A percentile compares a stretch with the other conserved stretches of the same genome.
Conservation (phyloP, 768 basidiomycete species). For the Mycena filopes region DNA sequence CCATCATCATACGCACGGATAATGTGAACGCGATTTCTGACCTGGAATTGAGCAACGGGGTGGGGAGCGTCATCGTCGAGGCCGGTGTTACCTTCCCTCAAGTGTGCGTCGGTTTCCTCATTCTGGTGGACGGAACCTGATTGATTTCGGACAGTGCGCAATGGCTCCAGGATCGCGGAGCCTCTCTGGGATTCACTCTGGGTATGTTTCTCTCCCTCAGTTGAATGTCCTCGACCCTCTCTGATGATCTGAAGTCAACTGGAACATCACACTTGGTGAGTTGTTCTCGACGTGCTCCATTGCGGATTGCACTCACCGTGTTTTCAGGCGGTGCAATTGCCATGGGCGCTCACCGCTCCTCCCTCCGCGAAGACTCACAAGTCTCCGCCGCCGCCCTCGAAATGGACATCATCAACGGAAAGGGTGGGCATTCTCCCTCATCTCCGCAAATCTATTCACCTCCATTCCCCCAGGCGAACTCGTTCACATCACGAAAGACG, state of each 20-base stretch:
- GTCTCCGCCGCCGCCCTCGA: constrained; percentile 47
- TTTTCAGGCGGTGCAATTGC: constrained; percentile 48
- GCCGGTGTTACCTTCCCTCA: constrained; percentile 50
- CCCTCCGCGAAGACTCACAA: constrained; percentile 50
- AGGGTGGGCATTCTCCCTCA: no score
- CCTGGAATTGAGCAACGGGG: constrained; percentile 39
- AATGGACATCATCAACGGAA: constrained; percentile 50
- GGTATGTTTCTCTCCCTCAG: no score
- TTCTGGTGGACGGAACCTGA: not conserved
- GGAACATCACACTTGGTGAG: constrained; percentile 51
- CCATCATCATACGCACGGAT: constrained; percentile 49
- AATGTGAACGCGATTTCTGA: constrained; percentile 46
- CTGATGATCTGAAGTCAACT: constrained; percentile 41
- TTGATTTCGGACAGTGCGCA: constrained; percentile 40
- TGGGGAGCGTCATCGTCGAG: constrained; percentile 48
- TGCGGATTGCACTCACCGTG: not conserved
- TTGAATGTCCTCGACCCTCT: no score
- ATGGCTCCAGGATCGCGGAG: constrained; percentile 48
- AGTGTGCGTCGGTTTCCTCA: constrained; percentile 36
- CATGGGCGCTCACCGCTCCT: constrained; percentile 53
- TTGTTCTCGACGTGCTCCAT: not conserved
- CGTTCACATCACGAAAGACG: constrained; percentile 45
- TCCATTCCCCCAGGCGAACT: no score
- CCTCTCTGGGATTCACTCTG: constrained; percentile 47
- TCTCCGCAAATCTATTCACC: no score